Evolutionary conservation across 169 alveolate genomes (phyloP).

Genomic region (Plasmodium yoelii): DNA sequence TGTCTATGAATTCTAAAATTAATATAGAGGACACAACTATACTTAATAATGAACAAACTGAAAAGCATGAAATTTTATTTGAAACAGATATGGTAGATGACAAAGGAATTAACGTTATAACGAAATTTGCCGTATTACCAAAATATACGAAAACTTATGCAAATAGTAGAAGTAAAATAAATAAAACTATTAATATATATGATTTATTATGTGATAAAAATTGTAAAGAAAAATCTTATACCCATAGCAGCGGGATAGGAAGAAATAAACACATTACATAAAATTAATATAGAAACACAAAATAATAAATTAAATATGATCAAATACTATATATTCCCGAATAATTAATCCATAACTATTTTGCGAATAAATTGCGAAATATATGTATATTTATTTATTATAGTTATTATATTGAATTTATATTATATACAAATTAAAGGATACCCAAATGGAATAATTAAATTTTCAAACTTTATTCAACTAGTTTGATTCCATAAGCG

Average conservation of each 20-base stretch:
- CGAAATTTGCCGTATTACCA: constrained; percentile 24
- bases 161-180: constrained; percentile 55
- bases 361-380: too few relatives aligned
- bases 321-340: too few relatives aligned
- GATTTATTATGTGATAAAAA: not conserved
- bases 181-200: not conserved
- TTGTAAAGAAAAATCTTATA: constrained; percentile 3
- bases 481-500: too few relatives aligned
- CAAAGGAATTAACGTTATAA: constrained; percentile 7
- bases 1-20: not conserved
- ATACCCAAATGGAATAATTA: too few relatives aligned
- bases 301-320: too few relatives aligned
- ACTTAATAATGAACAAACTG: not conserved
- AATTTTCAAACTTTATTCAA: too few relatives aligned
- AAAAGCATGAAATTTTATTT: not conserved
- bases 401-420: too few relatives aligned
- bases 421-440: too few relatives aligned
- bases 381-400: too few relatives aligned
- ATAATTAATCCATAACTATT: too few relatives aligned
- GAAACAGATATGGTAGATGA: not conserved
- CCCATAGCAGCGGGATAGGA: not conserved
- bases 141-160: constrained; percentile 63
- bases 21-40: not conserved
- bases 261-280: not conserved
- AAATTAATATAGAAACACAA: too few relatives aligned